Conservation (phyloP, 208 protist species). For the Leishmania martiniquensis region DNA sequence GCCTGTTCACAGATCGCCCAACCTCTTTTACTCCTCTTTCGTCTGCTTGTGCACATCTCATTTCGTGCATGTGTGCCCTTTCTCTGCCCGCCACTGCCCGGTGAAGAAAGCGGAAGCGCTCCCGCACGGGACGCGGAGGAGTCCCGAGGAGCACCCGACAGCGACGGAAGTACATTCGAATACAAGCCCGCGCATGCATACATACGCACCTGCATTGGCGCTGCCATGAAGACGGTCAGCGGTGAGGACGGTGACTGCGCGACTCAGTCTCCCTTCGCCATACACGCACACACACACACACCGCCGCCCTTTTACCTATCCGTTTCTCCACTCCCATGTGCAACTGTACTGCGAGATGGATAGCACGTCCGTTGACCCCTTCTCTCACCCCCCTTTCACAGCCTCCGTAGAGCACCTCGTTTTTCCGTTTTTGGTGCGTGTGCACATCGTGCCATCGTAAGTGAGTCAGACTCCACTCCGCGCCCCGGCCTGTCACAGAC, state of each 20-base stretch:
- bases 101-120: not conserved
- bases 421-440: not conserved
- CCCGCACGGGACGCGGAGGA: not conserved
- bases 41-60: not conserved
- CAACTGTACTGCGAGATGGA: not conserved
- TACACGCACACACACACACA: not conserved
- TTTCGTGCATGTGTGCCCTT: not conserved
- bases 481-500: not conserved
- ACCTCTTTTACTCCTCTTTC: not conserved
- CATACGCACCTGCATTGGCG: not conserved
- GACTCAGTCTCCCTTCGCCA: not conserved
- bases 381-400: not conserved
- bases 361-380: not conserved
- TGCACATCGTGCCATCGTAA: not conserved
- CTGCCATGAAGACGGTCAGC: not conserved
- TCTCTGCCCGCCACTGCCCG: not conserved
- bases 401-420: not conserved
- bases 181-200: not conserved
- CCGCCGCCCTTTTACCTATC: not conserved
- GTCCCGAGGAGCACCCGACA: not conserved
- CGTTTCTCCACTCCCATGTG: not conserved
- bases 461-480: not conserved
- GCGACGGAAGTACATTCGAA: not conserved
- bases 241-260: not conserved
- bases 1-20: conserved; percentile 1